Base-by-base conservation (phyloP, 1,284 basidiomycete species). In the Rhodotorula sp. region DNA sequence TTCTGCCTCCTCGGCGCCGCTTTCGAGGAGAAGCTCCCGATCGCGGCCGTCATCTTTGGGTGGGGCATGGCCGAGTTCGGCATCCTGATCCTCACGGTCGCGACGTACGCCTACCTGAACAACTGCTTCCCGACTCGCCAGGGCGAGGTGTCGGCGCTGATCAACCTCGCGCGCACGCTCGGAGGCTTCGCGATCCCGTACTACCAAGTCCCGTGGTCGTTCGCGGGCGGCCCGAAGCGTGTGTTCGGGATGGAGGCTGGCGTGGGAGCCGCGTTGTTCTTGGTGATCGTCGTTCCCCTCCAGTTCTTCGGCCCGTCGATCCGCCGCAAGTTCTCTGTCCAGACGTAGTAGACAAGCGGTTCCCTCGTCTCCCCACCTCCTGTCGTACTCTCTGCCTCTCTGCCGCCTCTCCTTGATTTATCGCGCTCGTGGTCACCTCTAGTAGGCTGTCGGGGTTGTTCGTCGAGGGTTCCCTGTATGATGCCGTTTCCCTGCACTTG, bases 1-100 rank as follows among this genome's bases (percentile, higher is more conserved):
- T 87, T 88, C 72, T 80, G 89, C 53, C 77, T 85, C 1, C 64
- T 75, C 7, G 82, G 89, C 5, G 87, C 87, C 6, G 85, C 86
- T 0, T 80, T 88, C 62, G 83, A 89, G 75, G 83, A 85, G 52
- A 84, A 87, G 69, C 79, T 88, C 16, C 83, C 82, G 54, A 79
- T 86, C 48, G 77, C 68, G 0, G 77, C 64, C 6, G 50, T 76
- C n/a, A 71, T 76, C n/a, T 72, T 78, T 20, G 77, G 77, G 24
- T 78, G 77, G 77, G 76, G 76, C 8, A 51, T 78, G 26, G 77
- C 77, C 4, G 64, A 69, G 67, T 65, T 67, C 50, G 64, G 52
- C 26, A 69, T 72, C 13, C 26, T 72, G 10, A 51, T 72, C 34
- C 55, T 51, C 47, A 70, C 71, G 0, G 65, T 65, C 15, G 58